Evolutionary conservation across 768 basidiomycete genomes (phyloP), one percentile per base, ranked within the genome.

Genomic region (Tricholoma sp.): DNA sequence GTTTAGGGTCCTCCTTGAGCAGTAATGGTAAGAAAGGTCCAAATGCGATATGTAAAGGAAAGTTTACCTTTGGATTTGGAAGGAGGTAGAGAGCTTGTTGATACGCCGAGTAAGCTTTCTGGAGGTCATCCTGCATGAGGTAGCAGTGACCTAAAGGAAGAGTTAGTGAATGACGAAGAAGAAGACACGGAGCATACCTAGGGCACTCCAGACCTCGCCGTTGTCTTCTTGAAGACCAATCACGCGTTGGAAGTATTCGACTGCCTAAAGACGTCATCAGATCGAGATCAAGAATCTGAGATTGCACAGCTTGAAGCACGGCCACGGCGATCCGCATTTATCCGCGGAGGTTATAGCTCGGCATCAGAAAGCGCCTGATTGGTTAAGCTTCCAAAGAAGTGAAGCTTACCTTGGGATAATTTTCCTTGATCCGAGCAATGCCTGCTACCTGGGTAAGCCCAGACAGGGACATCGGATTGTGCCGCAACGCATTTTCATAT

Each of bases 41-140:
- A n/a, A 54, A 56, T 52, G 57, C 43, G 57, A 47, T 41, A 56
- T 64, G 35, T 43, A n/a, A 19, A 43, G 61, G n/a, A 52, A 55
- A 21, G 27, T 11, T 43, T 64, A 90, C 92, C 80, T 97, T 97
- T 14, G 96, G 96, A 65, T 96, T 95, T 2, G 93, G 93, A 35
- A 99, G 83, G 61, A 95, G 82, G 71, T 96, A 98, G 21, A 99
- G 81, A 2, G 97, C 97, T 71, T 98, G 96, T 73, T 99, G 95
- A 72, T 99, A 99, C 14, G 97, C 95, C 0, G 91, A 88, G 72
- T 98, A 98, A 0, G 97, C 97, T 77, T 96, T 97, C 76, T 96
- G 94, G 47, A 99, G 83, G 75, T 98, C 94, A 69, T 98, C 97
- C 69, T 97, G 95, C 96, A 97, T 98, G 58, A 99, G 85, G 72